These are phyloP conservation scores for Mortierella sp. DNA, from an alignment of 371 early-diverging fungal species.

Conservation along the genomic window DNA sequence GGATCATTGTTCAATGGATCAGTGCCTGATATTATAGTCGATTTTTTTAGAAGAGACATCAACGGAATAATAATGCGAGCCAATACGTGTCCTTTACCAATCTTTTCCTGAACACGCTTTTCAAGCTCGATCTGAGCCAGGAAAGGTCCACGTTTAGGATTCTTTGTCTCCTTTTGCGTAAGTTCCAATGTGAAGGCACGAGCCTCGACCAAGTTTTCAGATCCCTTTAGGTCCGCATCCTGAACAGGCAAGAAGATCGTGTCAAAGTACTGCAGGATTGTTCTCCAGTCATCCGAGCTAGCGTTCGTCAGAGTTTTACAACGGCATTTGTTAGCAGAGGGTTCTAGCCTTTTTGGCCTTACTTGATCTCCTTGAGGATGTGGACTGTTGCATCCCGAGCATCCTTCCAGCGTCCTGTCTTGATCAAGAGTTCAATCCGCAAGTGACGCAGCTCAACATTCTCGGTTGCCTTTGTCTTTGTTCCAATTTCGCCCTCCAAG, in stretches of 20 bases:
- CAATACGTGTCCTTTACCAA: slow-evolving; percentile 15
- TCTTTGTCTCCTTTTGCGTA: slow-evolving; percentile 53
- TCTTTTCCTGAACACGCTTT: slow-evolving; percentile 50
- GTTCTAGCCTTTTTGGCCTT: no score
- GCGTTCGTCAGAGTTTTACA: slow-evolving; percentile 23
- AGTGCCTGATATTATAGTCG: not conserved
- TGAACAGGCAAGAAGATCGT: slow-evolving; percentile 53
- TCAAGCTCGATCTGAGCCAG: slow-evolving; percentile 80
- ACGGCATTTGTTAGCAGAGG: not conserved
- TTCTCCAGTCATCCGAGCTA: slow-evolving; percentile 77
- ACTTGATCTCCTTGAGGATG: slow-evolving; percentile 52
- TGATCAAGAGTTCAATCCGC: slow-evolving; percentile 61
- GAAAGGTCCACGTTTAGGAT: slow-evolving; percentile 75
- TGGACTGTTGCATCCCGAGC: slow-evolving; percentile 35
- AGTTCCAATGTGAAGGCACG: slow-evolving; percentile 54
- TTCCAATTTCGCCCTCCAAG: slow-evolving; percentile 66
- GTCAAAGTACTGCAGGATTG: slow-evolving; percentile 71
- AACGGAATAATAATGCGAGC: not conserved
- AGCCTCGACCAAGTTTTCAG: slow-evolving; percentile 53
- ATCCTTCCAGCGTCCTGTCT: slow-evolving; percentile 60
- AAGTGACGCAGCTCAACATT: slow-evolving; percentile 78
- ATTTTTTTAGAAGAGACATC: not conserved
- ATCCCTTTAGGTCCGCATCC: slow-evolving; percentile 20
- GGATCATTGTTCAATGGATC: not conserved
- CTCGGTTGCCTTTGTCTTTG: slow-evolving; percentile 65